A percentile compares a stretch with the other conserved stretches of the same genome.
Conservation (phyloP, 805 yeast species). For the Sungouiozyma ichnusensis region DNA sequence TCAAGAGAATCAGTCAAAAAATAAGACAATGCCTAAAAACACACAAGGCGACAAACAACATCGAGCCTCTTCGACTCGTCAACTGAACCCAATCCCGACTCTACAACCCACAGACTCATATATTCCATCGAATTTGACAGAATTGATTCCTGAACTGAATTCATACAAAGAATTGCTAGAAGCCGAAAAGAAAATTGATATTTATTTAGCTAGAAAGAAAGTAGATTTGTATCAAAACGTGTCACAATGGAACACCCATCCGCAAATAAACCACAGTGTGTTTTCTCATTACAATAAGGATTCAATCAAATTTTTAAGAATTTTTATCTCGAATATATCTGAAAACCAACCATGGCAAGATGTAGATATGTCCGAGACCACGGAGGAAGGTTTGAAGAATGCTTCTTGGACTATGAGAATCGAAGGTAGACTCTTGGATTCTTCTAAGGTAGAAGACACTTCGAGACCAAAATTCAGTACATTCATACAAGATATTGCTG, state of each 20-base stretch:
- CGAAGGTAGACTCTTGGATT: constrained; percentile 70
- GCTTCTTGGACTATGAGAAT: constrained; percentile 77
- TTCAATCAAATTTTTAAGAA: constrained; percentile 50
- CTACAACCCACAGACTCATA: constrained; percentile 43
- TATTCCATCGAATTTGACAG: constrained; percentile 37
- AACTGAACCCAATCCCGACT: constrained; percentile 21
- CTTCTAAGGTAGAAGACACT: constrained; percentile 29
- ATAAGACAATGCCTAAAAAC: background rate
- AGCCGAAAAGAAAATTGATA: constrained; percentile 76
- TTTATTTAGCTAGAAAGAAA: constrained; percentile 71
- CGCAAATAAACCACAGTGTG: constrained; percentile 24
- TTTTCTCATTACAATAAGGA: constrained; percentile 31
- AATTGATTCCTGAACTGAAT: constrained; percentile 56
- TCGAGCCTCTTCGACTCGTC: constrained; percentile 6
- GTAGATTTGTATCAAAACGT: constrained; percentile 71
- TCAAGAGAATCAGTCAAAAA: background rate
- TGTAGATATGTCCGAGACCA: background rate
- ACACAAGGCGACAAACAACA: background rate
- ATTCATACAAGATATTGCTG: constrained; percentile 72
- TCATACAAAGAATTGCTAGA: constrained; percentile 61
- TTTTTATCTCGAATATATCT: constrained; percentile 71
- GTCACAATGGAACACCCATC: constrained; percentile 34
- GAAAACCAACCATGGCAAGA: constrained; percentile 86
- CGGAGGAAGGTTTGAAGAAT: background rate
- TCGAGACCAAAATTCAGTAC: constrained; percentile 58